Evolutionary conservation across 257 asterid genomes (phyloP), one percentile per base, ranked within the genome.

Genomic region (Ligustrum vulgare): DNA sequence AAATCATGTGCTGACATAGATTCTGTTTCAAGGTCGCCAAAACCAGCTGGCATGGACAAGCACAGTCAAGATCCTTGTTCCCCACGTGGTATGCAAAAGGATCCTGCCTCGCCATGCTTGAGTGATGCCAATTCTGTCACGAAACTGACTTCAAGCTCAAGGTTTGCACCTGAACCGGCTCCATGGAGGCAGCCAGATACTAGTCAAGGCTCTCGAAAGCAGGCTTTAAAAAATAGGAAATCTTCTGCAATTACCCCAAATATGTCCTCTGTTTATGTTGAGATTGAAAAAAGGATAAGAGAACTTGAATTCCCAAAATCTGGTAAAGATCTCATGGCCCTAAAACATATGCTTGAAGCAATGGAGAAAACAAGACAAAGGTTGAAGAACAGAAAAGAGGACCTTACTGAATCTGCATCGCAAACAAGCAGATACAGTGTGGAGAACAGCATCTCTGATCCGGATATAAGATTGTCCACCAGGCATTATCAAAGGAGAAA

Each of bases 241-340:
- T 73, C 82, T n/a, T 77, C 82, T 34, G 75, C 75, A 37, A 84
- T 68, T 60, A 76, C 79, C 73, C 75, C 80, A 41, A 80, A 76
- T 68, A 70, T 77, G 75, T 84, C 95, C 65, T 82, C 98, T 37
- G 90, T 95, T 78, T 93, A 91, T 58, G 92, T 98, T 41, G 89
- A 93, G 83, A 91, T 90, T 70, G 97, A 90, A 84, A 90, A 86
- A 86, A 86, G 97, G 91, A 78, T 93, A 80, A 82, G 91, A 68
- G 92, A 90, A 45, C 88, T 90, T 23, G 96, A 11, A 41, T 10
- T 41, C 47, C 47, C 81, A 72, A 91, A 85, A 75, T 93, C 97
- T 0, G 93, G 97, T 0, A 91, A 88, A 88, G 97, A 93, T 86
- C 91, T 93, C 85, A 87, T 94, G 74, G 98, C 98, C 75, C 97